Percentiles rank a stretch among this genome's conserved stretches.
Evolutionary conservation across 169 alveolate genomes (phyloP).

Genomic region (Perkinsus olseni): DNA sequence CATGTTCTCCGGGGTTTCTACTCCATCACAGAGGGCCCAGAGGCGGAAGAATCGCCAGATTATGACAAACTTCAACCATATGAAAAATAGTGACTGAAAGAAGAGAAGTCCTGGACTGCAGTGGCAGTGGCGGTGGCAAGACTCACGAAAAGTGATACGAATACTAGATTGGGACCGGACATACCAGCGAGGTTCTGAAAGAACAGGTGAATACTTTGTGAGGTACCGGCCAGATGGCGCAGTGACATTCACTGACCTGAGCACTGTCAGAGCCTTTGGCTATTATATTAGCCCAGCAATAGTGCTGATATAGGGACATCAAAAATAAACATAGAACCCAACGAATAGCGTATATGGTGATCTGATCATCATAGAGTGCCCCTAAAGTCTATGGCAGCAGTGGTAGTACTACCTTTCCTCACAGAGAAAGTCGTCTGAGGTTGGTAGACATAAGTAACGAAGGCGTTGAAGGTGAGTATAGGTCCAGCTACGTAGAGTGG

Average conservation of each 20-base stretch:
- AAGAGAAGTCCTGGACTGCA: constrained; percentile 16
- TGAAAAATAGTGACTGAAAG: constrained; percentile 39
- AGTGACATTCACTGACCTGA: constrained; percentile 22
- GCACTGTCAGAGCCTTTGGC: constrained; percentile 27
- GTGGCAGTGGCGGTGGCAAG: not conserved
- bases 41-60: constrained; percentile 55
- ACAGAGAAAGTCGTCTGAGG: constrained; percentile 5
- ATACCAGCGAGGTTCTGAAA: not conserved
- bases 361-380: constrained; percentile 16
- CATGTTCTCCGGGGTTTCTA: constrained; percentile 59
- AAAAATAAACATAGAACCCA: constrained; percentile 23
- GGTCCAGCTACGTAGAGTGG: constrained; percentile 65
- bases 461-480: constrained; percentile 44
- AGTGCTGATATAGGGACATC: constrained; percentile 14
- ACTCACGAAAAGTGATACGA: not conserved
- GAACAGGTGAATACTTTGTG: too few relatives aligned
- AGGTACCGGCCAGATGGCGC: constrained; percentile 10
- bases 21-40: constrained; percentile 57
- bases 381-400: not conserved
- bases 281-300: constrained; percentile 45
- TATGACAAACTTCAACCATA: constrained; percentile 52
- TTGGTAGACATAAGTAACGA: constrained; percentile 34
- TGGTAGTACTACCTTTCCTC: not conserved
- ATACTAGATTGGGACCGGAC: not conserved
- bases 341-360: constrained; percentile 26